Conservation (phyloP, 2,329 filamentous ascomycete species). For the Magnaporthiopsis rhizophila region DNA sequence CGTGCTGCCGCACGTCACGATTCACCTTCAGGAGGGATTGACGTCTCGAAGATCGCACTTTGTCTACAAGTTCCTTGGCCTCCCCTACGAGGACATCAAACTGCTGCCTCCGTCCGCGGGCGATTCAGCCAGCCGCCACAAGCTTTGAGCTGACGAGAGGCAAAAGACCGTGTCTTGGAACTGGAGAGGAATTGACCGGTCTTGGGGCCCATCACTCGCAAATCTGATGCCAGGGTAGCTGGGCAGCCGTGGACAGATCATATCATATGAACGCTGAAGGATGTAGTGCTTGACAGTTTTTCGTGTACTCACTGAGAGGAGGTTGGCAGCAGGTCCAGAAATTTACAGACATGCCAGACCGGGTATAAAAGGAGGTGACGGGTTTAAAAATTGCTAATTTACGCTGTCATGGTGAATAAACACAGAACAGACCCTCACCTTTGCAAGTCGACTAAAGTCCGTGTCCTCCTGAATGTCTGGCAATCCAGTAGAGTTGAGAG, state of each 20-base stretch:
- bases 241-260: too few species aligned
- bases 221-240: too few species aligned
- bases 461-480: background rate
- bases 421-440: too few species aligned
- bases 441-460: background rate
- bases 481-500: too few species aligned
- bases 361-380: too few species aligned
- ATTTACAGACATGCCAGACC: too few species aligned
- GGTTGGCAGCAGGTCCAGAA: too few species aligned
- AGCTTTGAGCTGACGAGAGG: background rate
- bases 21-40: background rate
- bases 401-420: too few species aligned
- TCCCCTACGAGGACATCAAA: constrained; percentile 50
- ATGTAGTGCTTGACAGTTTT: too few species aligned
- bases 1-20: background rate
- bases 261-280: too few species aligned
- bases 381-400: too few species aligned
- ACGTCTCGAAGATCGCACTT: constrained; percentile 49
- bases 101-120: constrained; percentile 17
- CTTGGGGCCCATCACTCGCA: background rate
- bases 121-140: background rate
- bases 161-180: background rate
- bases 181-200: background rate
- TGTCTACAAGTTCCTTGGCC: constrained; percentile 57
- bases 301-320: too few species aligned